Evolutionary conservation across 1,284 basidiomycete genomes (phyloP).

Genomic region (Ganoderma lucidum): DNA sequence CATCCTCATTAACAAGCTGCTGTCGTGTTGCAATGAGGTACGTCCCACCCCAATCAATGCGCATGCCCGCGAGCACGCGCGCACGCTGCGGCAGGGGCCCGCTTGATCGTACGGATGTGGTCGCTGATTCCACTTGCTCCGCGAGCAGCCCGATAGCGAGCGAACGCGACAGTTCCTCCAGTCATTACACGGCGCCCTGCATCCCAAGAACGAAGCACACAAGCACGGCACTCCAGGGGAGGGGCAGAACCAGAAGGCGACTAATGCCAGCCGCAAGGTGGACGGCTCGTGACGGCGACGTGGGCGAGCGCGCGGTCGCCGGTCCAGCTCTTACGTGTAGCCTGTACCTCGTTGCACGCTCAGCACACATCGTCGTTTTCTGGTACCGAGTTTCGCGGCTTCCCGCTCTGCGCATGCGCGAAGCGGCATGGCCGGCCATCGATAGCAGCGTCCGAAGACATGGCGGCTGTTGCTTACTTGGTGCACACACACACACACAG

Average conservation of each 20-base stretch:
- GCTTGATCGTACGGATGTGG: slow-evolving; percentile 29
- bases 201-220: slow-evolving; percentile 65
- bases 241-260: slow-evolving; percentile 26
- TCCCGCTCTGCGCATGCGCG: neutral
- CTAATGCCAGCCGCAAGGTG: slow-evolving; percentile 24
- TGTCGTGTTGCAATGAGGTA: slow-evolving; percentile 86
- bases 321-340: slow-evolving; percentile 24
- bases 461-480: neutral
- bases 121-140: slow-evolving; percentile 6
- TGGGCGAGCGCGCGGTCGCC: slow-evolving; percentile 22
- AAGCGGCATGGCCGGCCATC: neutral
- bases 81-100: neutral
- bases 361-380: slow-evolving; percentile 19
- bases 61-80: neutral
- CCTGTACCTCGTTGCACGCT: slow-evolving; percentile 23
- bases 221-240: slow-evolving; percentile 21
- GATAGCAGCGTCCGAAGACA: neutral
- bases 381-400: slow-evolving; percentile 1
- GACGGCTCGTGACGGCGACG: slow-evolving; percentile 33
- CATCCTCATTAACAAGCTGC: slow-evolving; percentile 79
- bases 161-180: slow-evolving; percentile 80
- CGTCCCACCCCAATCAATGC: slow-evolving; percentile 56
- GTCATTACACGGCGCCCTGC: slow-evolving; percentile 62
- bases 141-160: slow-evolving; percentile 74
- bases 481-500: neutral